Evolutionary conservation across 208 protist genomes (phyloP).

Genomic region (Leishmania tropica): DNA sequence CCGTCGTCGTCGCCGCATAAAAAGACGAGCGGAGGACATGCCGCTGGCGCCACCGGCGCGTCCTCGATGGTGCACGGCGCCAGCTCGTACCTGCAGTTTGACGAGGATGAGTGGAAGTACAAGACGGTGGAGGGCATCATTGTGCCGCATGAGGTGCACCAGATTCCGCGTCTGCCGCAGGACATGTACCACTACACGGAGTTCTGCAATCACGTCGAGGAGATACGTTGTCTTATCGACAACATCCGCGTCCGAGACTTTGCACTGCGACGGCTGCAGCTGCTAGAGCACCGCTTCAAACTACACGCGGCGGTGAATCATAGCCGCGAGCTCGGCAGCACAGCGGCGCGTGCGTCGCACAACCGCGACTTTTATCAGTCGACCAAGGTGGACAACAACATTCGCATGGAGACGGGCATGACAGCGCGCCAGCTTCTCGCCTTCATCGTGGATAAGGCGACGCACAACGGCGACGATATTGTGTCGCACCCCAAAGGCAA

Average conservation of each 20-base stretch:
- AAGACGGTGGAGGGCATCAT: slow-evolving; percentile 91
- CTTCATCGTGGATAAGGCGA: slow-evolving; percentile 95
- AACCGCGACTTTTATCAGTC: slow-evolving; percentile 96
- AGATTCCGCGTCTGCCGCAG: slow-evolving; percentile 88
- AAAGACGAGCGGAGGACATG: neutral
- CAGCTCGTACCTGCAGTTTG: slow-evolving; percentile 44
- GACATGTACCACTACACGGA: slow-evolving; percentile 88
- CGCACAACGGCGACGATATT: slow-evolving; percentile 93
- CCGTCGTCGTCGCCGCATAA: slow-evolving; percentile 7
- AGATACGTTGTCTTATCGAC: slow-evolving; percentile 63
- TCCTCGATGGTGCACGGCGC: neutral
- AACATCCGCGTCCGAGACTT: slow-evolving; percentile 85
- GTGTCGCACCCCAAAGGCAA: slow-evolving; percentile 80
- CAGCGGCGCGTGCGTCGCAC: slow-evolving; percentile 75
- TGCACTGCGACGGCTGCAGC: slow-evolving; percentile 77
- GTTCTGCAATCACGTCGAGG: slow-evolving; percentile 79
- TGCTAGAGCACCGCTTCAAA: slow-evolving; percentile 92
- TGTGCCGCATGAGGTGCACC: slow-evolving; percentile 88
- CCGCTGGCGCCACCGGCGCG: neutral
- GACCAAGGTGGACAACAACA: slow-evolving; percentile 97
- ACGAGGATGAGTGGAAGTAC: slow-evolving; percentile 92
- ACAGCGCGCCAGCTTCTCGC: slow-evolving; percentile 94
- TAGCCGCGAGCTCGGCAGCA: slow-evolving; percentile 76
- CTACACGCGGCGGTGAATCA: slow-evolving; percentile 94
- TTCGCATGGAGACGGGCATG: slow-evolving; percentile 95